A percentile compares a stretch with the other conserved stretches of the same genome.
These are phyloP conservation scores for Arxiozyma slooffiae DNA, from an alignment of 1,139 yeast genomes.

Conservation along the genomic window DNA sequence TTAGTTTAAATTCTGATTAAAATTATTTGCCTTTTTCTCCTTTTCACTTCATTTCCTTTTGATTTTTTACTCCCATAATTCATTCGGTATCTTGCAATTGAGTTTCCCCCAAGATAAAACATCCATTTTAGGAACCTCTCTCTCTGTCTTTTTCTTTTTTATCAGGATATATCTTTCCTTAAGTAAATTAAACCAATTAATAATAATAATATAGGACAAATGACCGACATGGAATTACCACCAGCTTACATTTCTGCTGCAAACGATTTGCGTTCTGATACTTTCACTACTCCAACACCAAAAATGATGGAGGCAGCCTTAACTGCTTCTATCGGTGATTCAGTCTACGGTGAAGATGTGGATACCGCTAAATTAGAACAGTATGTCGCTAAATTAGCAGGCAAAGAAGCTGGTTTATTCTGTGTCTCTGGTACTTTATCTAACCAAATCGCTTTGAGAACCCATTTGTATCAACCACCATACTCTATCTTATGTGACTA, in stretches of 20 bases:
- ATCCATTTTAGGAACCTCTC: background rate
- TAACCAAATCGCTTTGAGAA: conserved; percentile 76
- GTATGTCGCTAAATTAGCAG: conserved; percentile 59
- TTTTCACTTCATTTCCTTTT: background rate
- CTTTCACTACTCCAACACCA: conserved; percentile 84
- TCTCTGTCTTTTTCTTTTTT: too few species aligned
- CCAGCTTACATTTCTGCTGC: conserved; percentile 31
- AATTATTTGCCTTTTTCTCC: too few species aligned
- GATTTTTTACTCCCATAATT: background rate
- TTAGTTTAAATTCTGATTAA: background rate
- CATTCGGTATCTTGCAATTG: background rate
- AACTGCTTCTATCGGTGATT: conserved; percentile 66
- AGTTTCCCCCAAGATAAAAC: background rate
- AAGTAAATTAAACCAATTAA: background rate
- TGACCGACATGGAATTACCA: conserved; percentile 21
- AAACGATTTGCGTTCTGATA: conserved; percentile 72
- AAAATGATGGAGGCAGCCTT: conserved; percentile 60
- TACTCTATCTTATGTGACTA: conserved; percentile 74
- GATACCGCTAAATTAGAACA: conserved; percentile 58
- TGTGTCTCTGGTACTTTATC: conserved; percentile 88
- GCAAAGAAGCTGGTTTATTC: conserved; percentile 74
- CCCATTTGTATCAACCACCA: conserved; percentile 78
- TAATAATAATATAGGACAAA: conserved; percentile 1
- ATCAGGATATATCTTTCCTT: background rate
- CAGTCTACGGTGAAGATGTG: conserved; percentile 78